These are phyloP conservation scores for Saturnispora kantuleensis DNA, from an alignment of 805 yeast genomes.

Conservation along the genomic window DNA sequence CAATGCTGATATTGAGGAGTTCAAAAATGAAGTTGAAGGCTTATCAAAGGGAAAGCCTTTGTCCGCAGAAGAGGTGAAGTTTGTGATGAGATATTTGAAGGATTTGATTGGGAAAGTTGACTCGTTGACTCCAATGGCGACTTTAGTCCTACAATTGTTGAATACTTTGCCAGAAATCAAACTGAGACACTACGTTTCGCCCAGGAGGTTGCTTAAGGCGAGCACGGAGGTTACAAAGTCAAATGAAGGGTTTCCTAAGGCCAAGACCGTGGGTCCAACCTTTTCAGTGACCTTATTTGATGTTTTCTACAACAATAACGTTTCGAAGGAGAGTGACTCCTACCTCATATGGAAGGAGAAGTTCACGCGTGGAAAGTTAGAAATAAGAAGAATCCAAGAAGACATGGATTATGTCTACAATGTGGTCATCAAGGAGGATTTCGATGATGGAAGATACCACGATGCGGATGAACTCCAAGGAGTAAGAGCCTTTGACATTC, in stretches of 20 bases:
- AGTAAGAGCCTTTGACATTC: slow-evolving; percentile 28
- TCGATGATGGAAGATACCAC: slow-evolving; percentile 66
- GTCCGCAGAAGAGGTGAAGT: slow-evolving; percentile 26
- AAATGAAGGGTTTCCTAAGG: slow-evolving; percentile 22
- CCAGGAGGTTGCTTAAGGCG: slow-evolving; percentile 58
- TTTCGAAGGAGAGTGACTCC: slow-evolving; percentile 20
- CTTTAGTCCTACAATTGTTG: slow-evolving; percentile 55
- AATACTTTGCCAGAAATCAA: slow-evolving; percentile 50
- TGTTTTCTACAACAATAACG: slow-evolving; percentile 49
- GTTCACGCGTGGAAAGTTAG: slow-evolving; percentile 44
- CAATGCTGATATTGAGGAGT: slow-evolving; percentile 46
- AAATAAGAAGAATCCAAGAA: slow-evolving; percentile 26
- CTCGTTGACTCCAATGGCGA: slow-evolving; percentile 58
- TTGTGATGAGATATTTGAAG: slow-evolving; percentile 42
- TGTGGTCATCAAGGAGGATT: slow-evolving; percentile 43
- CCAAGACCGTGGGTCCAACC: slow-evolving; percentile 43
- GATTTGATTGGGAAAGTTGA: slow-evolving; percentile 45
- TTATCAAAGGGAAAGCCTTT: slow-evolving; percentile 23
- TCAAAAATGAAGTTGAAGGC: slow-evolving; percentile 39
- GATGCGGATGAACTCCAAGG: slow-evolving; percentile 41
- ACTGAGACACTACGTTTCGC: slow-evolving; percentile 43
- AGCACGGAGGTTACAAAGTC: slow-evolving; percentile 35
- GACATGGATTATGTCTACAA: slow-evolving; percentile 31
- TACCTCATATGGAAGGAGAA: slow-evolving; percentile 68
- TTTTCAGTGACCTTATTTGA: slow-evolving; percentile 51